phyloP scores from a whole-genome alignment of 345 rosid genomes.

The Hypericum perforatum region DNA sequence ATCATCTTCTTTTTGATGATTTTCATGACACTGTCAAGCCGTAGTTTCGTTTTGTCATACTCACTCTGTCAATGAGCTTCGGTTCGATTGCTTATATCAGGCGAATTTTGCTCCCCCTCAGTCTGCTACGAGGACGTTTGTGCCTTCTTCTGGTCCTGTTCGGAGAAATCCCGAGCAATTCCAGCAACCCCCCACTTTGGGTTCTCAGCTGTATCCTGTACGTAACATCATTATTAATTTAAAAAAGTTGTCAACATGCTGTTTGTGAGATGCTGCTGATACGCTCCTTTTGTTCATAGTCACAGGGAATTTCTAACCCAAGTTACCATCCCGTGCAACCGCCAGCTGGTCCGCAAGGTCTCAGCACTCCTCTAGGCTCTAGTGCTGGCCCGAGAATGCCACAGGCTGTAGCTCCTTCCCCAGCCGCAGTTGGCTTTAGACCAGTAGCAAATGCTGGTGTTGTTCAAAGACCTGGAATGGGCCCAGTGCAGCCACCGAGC shows the following conservation, averaged over 20 bases:
- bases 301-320: conserved; percentile 53
- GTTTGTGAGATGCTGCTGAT: conserved; percentile 1
- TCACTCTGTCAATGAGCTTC: neutral
- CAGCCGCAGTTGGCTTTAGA: conserved; percentile 51
- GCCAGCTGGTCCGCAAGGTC: conserved; percentile 40
- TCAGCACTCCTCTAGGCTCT: conserved; percentile 43
- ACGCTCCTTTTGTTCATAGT: conserved; percentile 12
- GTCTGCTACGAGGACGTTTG: conserved; percentile 56
- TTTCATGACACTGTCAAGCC: too few species aligned
- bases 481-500: conserved; percentile 58
- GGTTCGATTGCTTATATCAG: conserved; percentile 5
- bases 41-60: too few species aligned
- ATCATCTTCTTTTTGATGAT: too few species aligned
- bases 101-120: conserved; percentile 39
- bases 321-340: conserved; percentile 44
- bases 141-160: conserved; percentile 71
- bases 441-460: conserved; percentile 47
- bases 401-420: conserved; percentile 43
- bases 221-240: conserved; percentile 16
- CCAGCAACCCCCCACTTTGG: conserved; percentile 64
- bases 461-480: conserved; percentile 58
- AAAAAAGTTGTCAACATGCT: conserved; percentile 2
- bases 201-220: conserved; percentile 78
- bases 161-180: conserved; percentile 75
- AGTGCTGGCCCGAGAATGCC: conserved; percentile 45